Conservation (phyloP, 179 eudicot genomes). For the Beta lomatogona region DNA sequence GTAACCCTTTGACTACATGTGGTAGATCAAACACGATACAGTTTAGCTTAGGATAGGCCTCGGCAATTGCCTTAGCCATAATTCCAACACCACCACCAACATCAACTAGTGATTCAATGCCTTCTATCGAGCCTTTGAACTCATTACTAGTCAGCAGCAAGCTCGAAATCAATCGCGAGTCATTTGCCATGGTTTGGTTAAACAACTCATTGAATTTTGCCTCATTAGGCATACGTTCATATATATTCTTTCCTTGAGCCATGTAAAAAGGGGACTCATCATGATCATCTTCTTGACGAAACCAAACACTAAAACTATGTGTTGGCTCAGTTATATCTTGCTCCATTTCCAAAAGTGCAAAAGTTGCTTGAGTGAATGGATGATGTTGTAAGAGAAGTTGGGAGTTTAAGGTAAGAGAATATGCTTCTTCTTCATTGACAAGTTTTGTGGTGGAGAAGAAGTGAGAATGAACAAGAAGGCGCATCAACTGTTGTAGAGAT, state of each 20-base stretch:
- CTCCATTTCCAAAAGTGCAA: slow-evolving; percentile 24
- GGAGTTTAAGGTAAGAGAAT: slow-evolving; percentile 26
- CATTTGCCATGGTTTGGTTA: slow-evolving; percentile 40
- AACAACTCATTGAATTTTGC: slow-evolving; percentile 21
- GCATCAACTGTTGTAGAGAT: no score
- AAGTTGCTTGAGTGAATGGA: slow-evolving; percentile 25
- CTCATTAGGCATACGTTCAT: slow-evolving; percentile 20
- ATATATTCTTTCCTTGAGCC: slow-evolving; percentile 31
- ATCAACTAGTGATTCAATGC: slow-evolving; percentile 39
- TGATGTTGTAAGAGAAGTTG: slow-evolving; percentile 31
- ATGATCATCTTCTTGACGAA: slow-evolving; percentile 12
- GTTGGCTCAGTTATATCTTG: slow-evolving; percentile 25
- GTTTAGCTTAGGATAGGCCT: slow-evolving; percentile 29
- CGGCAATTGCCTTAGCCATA: slow-evolving; percentile 31
- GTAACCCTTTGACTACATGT: slow-evolving; percentile 26
- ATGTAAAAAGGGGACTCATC: slow-evolving; percentile 22
- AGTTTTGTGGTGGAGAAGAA: slow-evolving; percentile 11
- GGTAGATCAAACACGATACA: slow-evolving; percentile 37
- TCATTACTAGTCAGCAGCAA: slow-evolving; percentile 8
- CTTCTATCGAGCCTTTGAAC: slow-evolving; percentile 16
- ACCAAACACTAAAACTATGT: slow-evolving; percentile 25
- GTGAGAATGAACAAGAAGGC: background rate
- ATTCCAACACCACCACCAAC: slow-evolving; percentile 49
- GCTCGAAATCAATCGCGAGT: slow-evolving; percentile 29
- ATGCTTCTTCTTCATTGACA: background rate